phyloP scores from a whole-genome alignment of 2,329 filamentous ascomycete species.

The Pseudogymnoascus sp. region DNA sequence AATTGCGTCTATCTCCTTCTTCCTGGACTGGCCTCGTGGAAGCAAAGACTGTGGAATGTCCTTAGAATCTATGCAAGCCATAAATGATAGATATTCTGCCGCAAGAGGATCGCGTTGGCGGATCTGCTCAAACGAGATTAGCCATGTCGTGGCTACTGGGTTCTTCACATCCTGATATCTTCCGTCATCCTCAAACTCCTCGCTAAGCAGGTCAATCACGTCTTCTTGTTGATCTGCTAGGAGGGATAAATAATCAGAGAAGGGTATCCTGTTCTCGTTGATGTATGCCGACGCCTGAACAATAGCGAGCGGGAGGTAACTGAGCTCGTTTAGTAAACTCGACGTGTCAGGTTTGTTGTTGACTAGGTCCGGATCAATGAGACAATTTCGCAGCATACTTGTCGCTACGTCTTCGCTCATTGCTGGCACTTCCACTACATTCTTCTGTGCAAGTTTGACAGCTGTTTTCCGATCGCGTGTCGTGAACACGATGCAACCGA shows the following conservation, averaged over 20 bases:
- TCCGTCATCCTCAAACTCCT: slow-evolving; percentile 29
- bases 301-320: slow-evolving; percentile 34
- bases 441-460: slow-evolving; percentile 21
- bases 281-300: slow-evolving; percentile 35
- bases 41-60: slow-evolving; percentile 32
- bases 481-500: slow-evolving; percentile 32
- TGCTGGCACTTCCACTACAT: slow-evolving; percentile 26
- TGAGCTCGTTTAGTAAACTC: slow-evolving; percentile 28
- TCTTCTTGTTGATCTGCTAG: slow-evolving; percentile 28
- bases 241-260: slow-evolving; percentile 30
- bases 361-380: slow-evolving; percentile 17
- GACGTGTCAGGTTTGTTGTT: slow-evolving; percentile 12
- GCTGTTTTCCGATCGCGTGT: slow-evolving; percentile 30
- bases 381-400: slow-evolving; percentile 23
- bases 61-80: slow-evolving; percentile 34
- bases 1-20: slow-evolving; percentile 16
- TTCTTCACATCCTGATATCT: slow-evolving; percentile 26
- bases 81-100: slow-evolving; percentile 32
- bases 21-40: slow-evolving; percentile 17
- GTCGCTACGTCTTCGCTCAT: slow-evolving; percentile 28
- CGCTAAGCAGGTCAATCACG: slow-evolving; percentile 27
- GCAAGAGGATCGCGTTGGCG: slow-evolving; percentile 24
- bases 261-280: slow-evolving; percentile 24
- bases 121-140: slow-evolving; percentile 36
- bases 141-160: slow-evolving; percentile 24